A percentile compares a stretch with the other conserved stretches of the same genome.
Evolutionary conservation across 2,329 filamentous ascomycete species (phyloP).

Genomic region (Gaeumannomyces tritici): DNA sequence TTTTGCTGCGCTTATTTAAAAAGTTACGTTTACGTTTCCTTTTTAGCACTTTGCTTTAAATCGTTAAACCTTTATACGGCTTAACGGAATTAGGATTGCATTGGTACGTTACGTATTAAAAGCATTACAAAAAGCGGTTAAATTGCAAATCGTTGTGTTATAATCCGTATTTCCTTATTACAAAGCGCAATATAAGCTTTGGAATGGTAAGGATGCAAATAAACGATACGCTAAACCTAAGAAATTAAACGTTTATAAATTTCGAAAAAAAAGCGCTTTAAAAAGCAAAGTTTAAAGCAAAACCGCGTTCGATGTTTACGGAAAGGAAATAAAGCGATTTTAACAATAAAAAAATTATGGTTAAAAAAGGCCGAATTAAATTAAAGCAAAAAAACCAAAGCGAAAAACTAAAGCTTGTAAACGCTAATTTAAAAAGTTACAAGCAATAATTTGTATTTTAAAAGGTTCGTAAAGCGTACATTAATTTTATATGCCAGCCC

Average conservation of each 20-base stretch:
- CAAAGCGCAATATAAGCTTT: too few species aligned
- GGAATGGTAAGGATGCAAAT: too few species aligned
- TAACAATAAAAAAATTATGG: too few species aligned
- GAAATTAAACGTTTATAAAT: neutral
- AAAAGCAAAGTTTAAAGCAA: neutral
- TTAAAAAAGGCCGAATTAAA: too few species aligned
- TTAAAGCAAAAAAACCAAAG: neutral
- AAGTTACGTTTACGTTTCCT: too few species aligned
- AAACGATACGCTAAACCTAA: too few species aligned
- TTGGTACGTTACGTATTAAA: neutral
- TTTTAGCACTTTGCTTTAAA: too few species aligned
- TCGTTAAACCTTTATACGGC: neutral
- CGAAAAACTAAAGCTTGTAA: neutral
- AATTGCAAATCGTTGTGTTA: too few species aligned
- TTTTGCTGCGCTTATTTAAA: neutral
- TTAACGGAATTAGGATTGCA: neutral
- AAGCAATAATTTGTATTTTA: neutral
- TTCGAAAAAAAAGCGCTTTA: neutral
- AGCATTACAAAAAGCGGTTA: too few species aligned
- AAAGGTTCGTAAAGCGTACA: neutral
- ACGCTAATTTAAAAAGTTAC: neutral
- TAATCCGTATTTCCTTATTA: too few species aligned
- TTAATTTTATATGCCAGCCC: neutral
- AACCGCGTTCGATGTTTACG: too few species aligned
- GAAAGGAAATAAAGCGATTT: accelerated